Evolutionary conservation across 805 yeast genomes (phyloP), one percentile per base, ranked within the genome.

Genomic region (Candida nanaspora): DNA sequence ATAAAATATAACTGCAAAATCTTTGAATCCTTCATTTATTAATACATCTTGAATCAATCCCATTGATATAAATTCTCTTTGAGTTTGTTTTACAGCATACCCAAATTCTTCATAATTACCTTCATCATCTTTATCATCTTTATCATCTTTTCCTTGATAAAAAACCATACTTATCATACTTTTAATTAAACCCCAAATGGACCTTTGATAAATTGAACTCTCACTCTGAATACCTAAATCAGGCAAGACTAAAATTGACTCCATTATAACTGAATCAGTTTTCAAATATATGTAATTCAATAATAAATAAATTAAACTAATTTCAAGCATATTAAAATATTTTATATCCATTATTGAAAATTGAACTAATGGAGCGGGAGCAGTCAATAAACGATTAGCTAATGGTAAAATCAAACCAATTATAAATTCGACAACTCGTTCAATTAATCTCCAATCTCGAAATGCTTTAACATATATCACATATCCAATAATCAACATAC

Each of bases 11-110:
- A 83, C 86, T 46, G 79, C 80, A 46, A 78, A 73, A 6, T 82
- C 82, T 41, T 68, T 68, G 54, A 86, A 84, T 0, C 85, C 89
- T 57, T 86, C 95, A 53, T 83, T 83, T 21, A 86, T 78, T 0
- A 82, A 74, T 10, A 85, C 57, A 55, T 84, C 91, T 4, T 74
- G 69, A 39, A 85, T 69, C 35, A 66, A 65, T 35, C 70, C 73
- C 30, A 68, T 59, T 0, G 88, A 82, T 10, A 82, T 69, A 54
- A 85, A 82, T 22, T 61, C 52, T 39, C 49, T 50, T 36, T 46
- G 45, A 10, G 25, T 33, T 33, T 30, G 22, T 35, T 32, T 21
- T 15, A 28, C 21, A 6, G 19, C 15, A 29, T 29, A 38, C 18
- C 34, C 32, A 39, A 13, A 11, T n/a, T 14, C 11, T 32, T 13